phyloP scores from a whole-genome alignment of 257 asterid genomes.

The Solanum dulcamara region DNA sequence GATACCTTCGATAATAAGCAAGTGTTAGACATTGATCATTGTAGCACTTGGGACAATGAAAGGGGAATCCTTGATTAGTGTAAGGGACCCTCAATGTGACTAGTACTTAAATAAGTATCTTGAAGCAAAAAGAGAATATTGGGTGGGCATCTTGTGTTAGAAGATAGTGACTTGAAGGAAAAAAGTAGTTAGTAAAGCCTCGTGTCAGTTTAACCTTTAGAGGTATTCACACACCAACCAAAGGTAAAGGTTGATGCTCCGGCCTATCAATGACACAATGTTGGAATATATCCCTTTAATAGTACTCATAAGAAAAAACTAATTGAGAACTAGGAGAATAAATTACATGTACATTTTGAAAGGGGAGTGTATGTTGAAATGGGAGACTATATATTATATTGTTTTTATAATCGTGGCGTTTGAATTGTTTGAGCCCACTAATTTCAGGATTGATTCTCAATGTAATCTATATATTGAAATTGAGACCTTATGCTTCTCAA shows the following conservation, averaged over 20 bases:
- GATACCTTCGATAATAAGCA: neutral
- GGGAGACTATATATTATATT: neutral
- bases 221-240: conserved; percentile 32
- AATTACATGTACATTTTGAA: neutral
- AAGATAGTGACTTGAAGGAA: conserved; percentile 22
- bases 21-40: neutral
- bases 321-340: neutral
- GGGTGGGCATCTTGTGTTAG: conserved; percentile 44
- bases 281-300: conserved; percentile 16
- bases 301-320: neutral
- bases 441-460: neutral
- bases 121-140: neutral
- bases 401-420: neutral
- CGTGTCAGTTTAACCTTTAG: conserved; percentile 40
- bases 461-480: neutral
- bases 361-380: neutral
- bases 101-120: neutral
- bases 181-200: conserved; percentile 28
- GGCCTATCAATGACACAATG: conserved; percentile 12
- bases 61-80: neutral
- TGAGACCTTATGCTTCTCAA: neutral
- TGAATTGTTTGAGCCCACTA: neutral
- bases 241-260: conserved; percentile 26
- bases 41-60: neutral
- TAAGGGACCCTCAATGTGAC: neutral